Percentiles rank a stretch among this genome's conserved stretches.
Conservation (phyloP, 441 rosid species). For the Arabidopsis hybrid region DNA sequence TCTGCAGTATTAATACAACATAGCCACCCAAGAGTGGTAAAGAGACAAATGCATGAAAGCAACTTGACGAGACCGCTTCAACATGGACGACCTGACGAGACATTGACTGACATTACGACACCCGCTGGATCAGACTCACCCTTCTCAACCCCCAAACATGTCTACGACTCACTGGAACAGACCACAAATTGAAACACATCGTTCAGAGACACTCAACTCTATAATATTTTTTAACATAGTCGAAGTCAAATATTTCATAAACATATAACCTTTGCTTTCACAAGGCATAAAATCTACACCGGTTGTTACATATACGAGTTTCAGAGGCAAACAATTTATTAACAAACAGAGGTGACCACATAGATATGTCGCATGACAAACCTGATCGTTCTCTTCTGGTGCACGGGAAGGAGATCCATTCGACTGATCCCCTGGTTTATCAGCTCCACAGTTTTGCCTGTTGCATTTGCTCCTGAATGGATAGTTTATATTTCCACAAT, state of each 20-base stretch:
- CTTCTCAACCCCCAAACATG: constrained; percentile 95
- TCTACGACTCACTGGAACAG: constrained; percentile 99
- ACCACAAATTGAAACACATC: constrained; percentile 79
- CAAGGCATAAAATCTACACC: constrained; percentile 29
- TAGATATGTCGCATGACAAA: constrained; percentile 59
- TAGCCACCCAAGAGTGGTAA: constrained; percentile 23
- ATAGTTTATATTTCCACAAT: constrained; percentile 92
- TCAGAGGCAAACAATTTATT: constrained; percentile 41
- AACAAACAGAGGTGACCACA: constrained; percentile 46
- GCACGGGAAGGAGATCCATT: constrained; percentile 70
- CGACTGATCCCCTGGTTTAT: constrained; percentile 69
- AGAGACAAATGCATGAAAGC: constrained; percentile 46
- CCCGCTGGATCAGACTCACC: constrained; percentile 92
- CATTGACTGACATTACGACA: constrained; percentile 96
- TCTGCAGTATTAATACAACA: constrained; percentile 40
- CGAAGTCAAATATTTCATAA: not conserved
- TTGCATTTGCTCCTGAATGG: constrained; percentile 98
- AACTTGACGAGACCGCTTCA: constrained; percentile 84
- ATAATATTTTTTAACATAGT: constrained; percentile 23
- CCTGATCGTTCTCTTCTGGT: constrained; percentile 88
- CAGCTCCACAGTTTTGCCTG: constrained; percentile 97
- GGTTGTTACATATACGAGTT: constrained; percentile 45
- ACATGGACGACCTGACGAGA: constrained; percentile 81
- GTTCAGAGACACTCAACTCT: constrained; percentile 49
- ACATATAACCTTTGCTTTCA: constrained; percentile 9